phyloP scores from a whole-genome alignment of 163 green algal genomes.

The Prototheca wickerhamii region DNA sequence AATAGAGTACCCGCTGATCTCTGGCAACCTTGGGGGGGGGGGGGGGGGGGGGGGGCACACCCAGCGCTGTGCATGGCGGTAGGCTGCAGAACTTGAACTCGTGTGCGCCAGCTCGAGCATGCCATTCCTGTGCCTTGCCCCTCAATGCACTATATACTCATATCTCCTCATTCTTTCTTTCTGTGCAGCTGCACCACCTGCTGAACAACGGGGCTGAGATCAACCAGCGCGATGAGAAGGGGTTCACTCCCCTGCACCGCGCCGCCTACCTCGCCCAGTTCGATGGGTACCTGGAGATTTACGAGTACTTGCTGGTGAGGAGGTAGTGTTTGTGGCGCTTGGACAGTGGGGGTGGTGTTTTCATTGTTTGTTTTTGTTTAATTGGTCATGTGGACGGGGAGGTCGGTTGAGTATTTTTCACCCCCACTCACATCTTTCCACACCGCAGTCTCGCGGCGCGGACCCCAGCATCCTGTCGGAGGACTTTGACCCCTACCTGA shows the following conservation, averaged over 20 bases:
- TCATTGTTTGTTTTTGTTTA: neutral
- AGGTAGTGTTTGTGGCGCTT: neutral
- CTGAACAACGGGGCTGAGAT: constrained; percentile 68
- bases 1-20: no score
- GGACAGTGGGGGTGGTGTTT: neutral
- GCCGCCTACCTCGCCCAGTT: constrained; percentile 83
- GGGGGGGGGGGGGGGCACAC: no score
- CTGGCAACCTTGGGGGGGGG: no score
- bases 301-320: constrained; percentile 85
- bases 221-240: constrained; percentile 82
- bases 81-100: no score
- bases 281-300: constrained; percentile 88
- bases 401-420: neutral
- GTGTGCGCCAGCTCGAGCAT: no score
- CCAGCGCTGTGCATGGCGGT: no score
- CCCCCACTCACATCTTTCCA: neutral
- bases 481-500: constrained; percentile 83
- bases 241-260: constrained; percentile 84
- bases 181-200: constrained; percentile 63
- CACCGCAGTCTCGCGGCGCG: constrained; percentile 64
- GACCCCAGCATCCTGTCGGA: constrained; percentile 69
- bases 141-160: no score
- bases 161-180: no score
- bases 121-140: no score
- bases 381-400: neutral